Base-by-base conservation (phyloP, 2,329 filamentous ascomycete species). In the Pseudogymnoascus sp. region DNA sequence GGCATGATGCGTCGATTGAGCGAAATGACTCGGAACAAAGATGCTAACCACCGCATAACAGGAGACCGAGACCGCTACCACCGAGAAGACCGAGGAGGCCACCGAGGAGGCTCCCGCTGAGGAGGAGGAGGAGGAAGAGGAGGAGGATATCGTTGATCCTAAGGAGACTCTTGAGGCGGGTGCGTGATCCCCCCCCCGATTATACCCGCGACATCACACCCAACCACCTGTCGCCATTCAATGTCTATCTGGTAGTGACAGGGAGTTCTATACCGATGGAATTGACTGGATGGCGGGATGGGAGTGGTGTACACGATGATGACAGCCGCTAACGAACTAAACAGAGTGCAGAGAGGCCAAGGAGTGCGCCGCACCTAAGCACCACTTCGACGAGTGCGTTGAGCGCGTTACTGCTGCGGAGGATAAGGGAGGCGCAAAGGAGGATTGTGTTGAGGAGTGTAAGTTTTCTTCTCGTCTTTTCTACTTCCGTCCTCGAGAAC, bases 361-460 rank as follows among this genome's bases (percentile, higher is more conserved):
- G 78, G 82, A 90, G 79, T 99, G 95, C 81, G 83, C 88, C 67
- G 88, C 89, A 66, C 85, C 86, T 75, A 99, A 98, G 87, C 93
- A 98, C 84, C 95, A 99, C 85, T 98, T 90, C 78, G 93, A 98
- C 71, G 92, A 97, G 81, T 99, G 95, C 78, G 92, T 93, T 72
- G 93, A 96, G 85, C 92, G 95, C 73, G 95, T 99, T 72, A 91
- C 87, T 67, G 75, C 75, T 66, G 77, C 79, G 70, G 73, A 82
- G 72, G 86, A 92, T 74, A 85, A 89, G 71, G 84, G 88, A 69
- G 88, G 82, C 64, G 81, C 88, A 73, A 87, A 90, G 74, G 95
- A 99, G 85, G 93, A 98, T 82, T 99, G 95, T 75, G 92, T 98
- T 71, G 95, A 99, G 84, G 95, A 99, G 84, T 99, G 95, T 98